Percentiles rank a stretch among this genome's conserved stretches.
phyloP scores from a whole-genome alignment of 78 protist species.

The Protostelium mycophagum region DNA sequence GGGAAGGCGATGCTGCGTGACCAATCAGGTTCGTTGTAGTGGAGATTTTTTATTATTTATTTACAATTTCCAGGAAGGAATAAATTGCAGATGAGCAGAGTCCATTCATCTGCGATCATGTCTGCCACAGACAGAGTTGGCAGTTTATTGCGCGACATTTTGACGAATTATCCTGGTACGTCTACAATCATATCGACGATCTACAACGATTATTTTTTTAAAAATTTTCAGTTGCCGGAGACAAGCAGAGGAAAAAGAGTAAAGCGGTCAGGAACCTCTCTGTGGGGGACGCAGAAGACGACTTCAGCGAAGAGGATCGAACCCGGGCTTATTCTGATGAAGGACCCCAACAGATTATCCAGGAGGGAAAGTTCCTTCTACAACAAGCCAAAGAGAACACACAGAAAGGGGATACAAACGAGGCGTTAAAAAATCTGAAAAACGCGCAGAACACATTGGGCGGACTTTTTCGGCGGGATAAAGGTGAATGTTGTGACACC shows the following conservation, averaged over 20 bases:
- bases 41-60: no score
- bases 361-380: background rate
- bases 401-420: background rate
- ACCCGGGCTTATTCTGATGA: background rate
- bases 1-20: constrained; percentile 31
- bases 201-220: background rate
- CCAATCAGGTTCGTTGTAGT: constrained; percentile 6
- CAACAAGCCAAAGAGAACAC: background rate
- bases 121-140: background rate
- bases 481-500: background rate
- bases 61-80: no score
- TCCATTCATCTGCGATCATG: background rate
- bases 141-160: background rate
- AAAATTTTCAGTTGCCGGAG: background rate
- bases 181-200: no score
- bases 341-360: background rate
- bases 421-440: background rate
- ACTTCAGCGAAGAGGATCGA: background rate
- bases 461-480: background rate
- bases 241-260: background rate
- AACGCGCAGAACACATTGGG: background rate
- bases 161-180: background rate
- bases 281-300: background rate
- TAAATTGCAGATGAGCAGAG: background rate
- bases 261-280: background rate